Evolutionary conservation across 2,329 filamentous ascomycete species (phyloP), one percentile per base, ranked within the genome.

Genomic region (Fusarium virguliforme): DNA sequence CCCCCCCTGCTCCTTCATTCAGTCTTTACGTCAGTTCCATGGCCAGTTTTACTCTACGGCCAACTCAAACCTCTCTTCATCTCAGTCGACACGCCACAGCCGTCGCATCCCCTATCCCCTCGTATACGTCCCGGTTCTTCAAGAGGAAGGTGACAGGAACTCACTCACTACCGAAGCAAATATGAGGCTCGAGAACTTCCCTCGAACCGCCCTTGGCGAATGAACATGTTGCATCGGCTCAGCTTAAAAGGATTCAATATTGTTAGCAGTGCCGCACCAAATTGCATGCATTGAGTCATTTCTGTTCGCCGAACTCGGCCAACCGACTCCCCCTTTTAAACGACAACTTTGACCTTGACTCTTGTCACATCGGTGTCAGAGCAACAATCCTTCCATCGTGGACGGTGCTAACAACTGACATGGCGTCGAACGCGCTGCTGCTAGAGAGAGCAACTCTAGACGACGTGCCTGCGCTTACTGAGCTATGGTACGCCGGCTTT

Each of bases 401-500:
- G 9, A 32, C 48, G 18, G 48, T 34, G 30, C 50, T 24, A 24
- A 35, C 32, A 26, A 13, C 18, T 32, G 13, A 22, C 18, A 56
- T 56, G 53, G 30, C 41, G 28, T 35, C 30, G 4, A 50, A 50
- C 30, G 18, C 18, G 22, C n/a, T 60, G 24, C 6, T 60, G 8
- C 35, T 61, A 22, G 59, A 54, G 34, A 18, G 34, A 12, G 59
- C 37, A 26, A 64, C 61, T 41, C 32, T 64, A 10, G 54, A 58
- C 6, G 61, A 64, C 28, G 26, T 64, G 8, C 54, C 61, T 40
- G 34, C 61, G 26, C 32, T 64, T 35, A 64, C 61, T 10, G 61
- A 64, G 32, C 28, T 64, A 15, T 64, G 61, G 61, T 64, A 41
- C 24, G 61, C 61, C 26, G 61, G 40, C 13, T 64, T 64, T 28